Base-by-base conservation (phyloP, 1,139 yeast genomes). In the Candida sojae region DNA sequence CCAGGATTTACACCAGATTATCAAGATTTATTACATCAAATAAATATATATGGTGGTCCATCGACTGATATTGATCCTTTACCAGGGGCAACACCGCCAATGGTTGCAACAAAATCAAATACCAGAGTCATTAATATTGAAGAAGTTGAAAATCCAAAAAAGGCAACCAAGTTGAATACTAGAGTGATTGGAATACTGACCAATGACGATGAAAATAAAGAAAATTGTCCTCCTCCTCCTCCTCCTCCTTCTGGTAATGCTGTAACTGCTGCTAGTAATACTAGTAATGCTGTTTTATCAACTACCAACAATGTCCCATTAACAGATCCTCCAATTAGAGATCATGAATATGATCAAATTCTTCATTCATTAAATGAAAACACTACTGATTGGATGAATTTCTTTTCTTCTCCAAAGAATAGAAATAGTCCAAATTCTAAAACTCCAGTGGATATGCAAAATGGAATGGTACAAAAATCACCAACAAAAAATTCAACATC, bases 31-130 rank as follows among this genome's bases (percentile, higher is more conserved):
- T 68, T 77, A 61, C 73, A 73, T 53, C 83, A 78, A 56, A 58
- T 78, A 47, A 78, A 77, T 50, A 64, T 68, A 37, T 75, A 71
- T 50, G 80, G 81, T 25, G 83, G 82, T 0, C 84, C 84, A 7
- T 64, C 79, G 52, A 79, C 84, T 3, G 84, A 79, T 55, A 77
- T 79, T 34, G 84, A 79, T 59, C 79, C 79, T 3, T 61, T 75
- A 43, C 79, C 79, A 2, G 70, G 69, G 6, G 63, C 64, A 4
- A 74, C 80, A 0, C 80, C 80, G 5, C 80, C 81, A 12, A 73
- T 73, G 77, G 64, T 75, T 62, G 81, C 81, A 2, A 73, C 79
- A 6, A 76, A 75, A 54, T 66, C 71, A 23, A 75, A 76, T 51
- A 76, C 81, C 4, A 60, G 79, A 51, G 73, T 76, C 6, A 76